Conservation (phyloP, 768 basidiomycete genomes). For the Podaxis sp. region DNA sequence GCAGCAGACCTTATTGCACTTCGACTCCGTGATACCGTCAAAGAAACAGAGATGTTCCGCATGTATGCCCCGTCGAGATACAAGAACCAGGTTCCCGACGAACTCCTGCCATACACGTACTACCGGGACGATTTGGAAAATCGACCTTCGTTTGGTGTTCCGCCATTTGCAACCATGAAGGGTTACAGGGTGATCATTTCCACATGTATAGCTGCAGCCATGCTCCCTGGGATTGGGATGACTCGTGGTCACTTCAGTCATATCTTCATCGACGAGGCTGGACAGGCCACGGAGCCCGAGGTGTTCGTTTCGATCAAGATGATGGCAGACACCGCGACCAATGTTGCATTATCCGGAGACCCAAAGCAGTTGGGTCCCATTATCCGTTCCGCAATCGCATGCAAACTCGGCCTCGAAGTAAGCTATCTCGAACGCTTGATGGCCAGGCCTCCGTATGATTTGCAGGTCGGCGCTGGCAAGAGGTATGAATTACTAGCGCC, state of each 20-base stretch:
- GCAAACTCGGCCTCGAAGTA: constrained; percentile 51
- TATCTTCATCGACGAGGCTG: constrained; percentile 73
- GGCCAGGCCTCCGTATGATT: constrained; percentile 20
- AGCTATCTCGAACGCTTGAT: constrained; percentile 66
- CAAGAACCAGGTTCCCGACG: constrained; percentile 43
- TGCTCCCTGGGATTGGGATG: constrained; percentile 54
- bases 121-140: constrained; percentile 27
- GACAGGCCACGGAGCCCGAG: constrained; percentile 71
- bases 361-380: constrained; percentile 73
- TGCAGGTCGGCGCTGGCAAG: constrained; percentile 24
- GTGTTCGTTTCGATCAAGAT: constrained; percentile 61
- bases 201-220: constrained; percentile 63
- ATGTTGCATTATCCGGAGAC: constrained; percentile 65
- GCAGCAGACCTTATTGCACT: constrained; percentile 59
- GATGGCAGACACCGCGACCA: constrained; percentile 50
- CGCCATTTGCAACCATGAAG: constrained; percentile 33
- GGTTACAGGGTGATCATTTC: constrained; percentile 55
- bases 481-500: constrained; percentile 21
- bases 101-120: constrained; percentile 36
- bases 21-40: constrained; percentile 32
- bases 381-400: constrained; percentile 56
- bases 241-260: constrained; percentile 62
- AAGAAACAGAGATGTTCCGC: constrained; percentile 44
- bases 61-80: constrained; percentile 52
- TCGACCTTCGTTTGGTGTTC: constrained; percentile 33